Conservation (phyloP, 345 rosid genomes). For the Euphorbia tirucalli region DNA sequence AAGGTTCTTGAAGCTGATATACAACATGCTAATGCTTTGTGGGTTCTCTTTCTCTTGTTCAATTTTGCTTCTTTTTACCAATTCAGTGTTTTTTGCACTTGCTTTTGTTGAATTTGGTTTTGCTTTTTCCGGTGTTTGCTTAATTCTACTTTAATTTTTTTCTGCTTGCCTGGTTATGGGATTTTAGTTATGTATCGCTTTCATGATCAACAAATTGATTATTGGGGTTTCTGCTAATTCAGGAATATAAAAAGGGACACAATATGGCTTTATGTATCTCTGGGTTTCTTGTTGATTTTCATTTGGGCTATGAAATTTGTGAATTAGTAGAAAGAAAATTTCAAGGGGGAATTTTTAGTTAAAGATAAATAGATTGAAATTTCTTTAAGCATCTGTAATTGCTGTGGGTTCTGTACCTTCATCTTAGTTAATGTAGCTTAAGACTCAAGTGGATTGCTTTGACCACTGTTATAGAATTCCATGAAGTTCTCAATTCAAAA, state of each 20-base stretch:
- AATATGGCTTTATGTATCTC: neutral
- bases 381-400: no score
- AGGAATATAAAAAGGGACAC: slow-evolving; percentile 1
- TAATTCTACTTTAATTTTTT: slow-evolving; percentile 2
- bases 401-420: slow-evolving; percentile 6
- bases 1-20: slow-evolving; percentile 82
- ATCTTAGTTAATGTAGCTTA: neutral
- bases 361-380: neutral
- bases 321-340: neutral
- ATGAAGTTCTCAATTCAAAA: neutral
- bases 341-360: slow-evolving; percentile 1
- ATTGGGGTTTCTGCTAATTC: slow-evolving; percentile 6
- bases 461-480: neutral
- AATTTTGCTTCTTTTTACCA: slow-evolving; percentile 13
- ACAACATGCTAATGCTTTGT: slow-evolving; percentile 86
- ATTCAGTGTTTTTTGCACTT: neutral
- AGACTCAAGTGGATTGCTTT: slow-evolving; percentile 12
- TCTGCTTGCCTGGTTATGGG: neutral
- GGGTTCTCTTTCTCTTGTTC: slow-evolving; percentile 30
- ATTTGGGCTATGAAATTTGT: neutral
- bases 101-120: slow-evolving; percentile 9
- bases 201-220: slow-evolving; percentile 10
- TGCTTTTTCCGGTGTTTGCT: neutral
- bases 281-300: slow-evolving; percentile 4
- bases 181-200: neutral